A percentile compares a stretch with the other conserved stretches of the same genome.
These are phyloP conservation scores for Linum lewisii DNA, from an alignment of 345 rosid species.

Conservation along the genomic window DNA sequence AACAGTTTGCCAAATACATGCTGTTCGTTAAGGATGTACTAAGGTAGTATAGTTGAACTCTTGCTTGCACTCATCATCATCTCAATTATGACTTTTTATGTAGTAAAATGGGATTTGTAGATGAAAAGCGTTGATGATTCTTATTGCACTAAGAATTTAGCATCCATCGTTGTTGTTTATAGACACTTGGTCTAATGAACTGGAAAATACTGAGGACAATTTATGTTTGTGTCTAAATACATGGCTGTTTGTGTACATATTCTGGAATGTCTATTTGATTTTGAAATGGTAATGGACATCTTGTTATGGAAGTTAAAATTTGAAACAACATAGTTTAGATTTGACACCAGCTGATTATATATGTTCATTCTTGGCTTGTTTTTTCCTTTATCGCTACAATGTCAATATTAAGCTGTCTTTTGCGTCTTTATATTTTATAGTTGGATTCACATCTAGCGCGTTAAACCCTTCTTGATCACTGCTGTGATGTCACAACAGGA, in stretches of 20 bases:
- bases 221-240: neutral
- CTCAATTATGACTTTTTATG: neutral
- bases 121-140: neutral
- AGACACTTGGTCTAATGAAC: neutral
- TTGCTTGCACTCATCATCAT: neutral
- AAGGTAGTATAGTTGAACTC: conserved; percentile 34
- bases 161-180: no score
- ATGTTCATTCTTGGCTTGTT: neutral
- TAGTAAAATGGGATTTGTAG: neutral
- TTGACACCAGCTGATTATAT: neutral
- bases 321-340: no score
- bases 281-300: neutral
- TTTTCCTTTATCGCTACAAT: neutral
- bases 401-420: no score
- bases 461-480: neutral
- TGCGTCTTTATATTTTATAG: no score
- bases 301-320: no score
- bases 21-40: conserved; percentile 80
- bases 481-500: conserved; percentile 30
- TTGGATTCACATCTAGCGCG: no score
- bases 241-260: neutral
- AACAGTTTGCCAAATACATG: conserved; percentile 94
- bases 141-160: neutral
- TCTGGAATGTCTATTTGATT: neutral
- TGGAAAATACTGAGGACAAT: neutral